Percentiles rank a stretch among this genome's conserved stretches.
Evolutionary conservation across 352 stramenopile species (phyloP).

Genomic region (Globisporangium recalcitrans): DNA sequence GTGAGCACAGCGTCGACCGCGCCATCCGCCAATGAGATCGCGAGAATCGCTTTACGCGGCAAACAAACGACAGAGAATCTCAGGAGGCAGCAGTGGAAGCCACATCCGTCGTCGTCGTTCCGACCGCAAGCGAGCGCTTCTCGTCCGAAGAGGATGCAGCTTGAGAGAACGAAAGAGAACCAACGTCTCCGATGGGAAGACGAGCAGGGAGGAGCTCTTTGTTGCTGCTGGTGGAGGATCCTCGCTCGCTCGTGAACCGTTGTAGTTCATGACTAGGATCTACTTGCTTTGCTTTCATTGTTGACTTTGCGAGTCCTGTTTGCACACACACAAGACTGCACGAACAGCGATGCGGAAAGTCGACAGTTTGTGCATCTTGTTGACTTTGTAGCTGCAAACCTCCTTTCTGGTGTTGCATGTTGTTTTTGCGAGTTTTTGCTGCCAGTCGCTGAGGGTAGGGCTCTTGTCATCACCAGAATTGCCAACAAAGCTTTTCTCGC

Average conservation of each 20-base stretch:
- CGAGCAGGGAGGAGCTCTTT: not conserved
- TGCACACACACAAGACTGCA: not conserved
- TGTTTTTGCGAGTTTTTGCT: not conserved
- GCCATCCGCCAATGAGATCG: conserved; percentile 1
- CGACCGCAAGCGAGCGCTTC: not conserved
- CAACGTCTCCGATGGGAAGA: not conserved
- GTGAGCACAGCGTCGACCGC: not conserved
- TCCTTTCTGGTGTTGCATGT: conserved; percentile 16
- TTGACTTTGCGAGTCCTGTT: not conserved
- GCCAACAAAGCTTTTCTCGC: conserved; percentile 4
- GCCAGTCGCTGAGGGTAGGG: not conserved
- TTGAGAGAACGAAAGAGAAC: not conserved
- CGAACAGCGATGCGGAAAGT: too few species aligned
- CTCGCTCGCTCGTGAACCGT: not conserved
- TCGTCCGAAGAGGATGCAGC: not conserved
- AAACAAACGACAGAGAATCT: not conserved
- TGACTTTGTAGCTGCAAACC: too few species aligned
- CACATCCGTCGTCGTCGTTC: not conserved
- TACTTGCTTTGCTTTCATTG: too few species aligned
- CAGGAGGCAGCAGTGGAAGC: not conserved
- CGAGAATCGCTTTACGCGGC: not conserved
- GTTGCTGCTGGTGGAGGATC: too few species aligned
- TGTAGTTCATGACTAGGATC: too few species aligned
- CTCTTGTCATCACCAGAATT: conserved; percentile 11
- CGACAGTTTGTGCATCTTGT: too few species aligned